Conservation (phyloP, 345 rosid species). For the Microthlaspi erraticum region DNA sequence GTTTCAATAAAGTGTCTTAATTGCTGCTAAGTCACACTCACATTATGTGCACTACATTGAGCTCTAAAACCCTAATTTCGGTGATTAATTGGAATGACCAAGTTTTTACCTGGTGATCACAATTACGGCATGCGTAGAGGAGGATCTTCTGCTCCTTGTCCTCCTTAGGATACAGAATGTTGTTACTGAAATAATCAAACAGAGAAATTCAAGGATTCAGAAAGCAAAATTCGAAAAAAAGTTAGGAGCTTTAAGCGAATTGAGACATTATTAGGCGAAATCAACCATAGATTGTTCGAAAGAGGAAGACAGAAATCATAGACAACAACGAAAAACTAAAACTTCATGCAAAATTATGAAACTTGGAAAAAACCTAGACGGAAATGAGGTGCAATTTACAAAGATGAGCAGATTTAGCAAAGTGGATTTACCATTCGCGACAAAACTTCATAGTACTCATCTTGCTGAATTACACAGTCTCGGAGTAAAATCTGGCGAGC, state of each 20-base stretch:
- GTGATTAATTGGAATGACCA: neutral
- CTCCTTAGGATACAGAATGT: constrained; percentile 77
- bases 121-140: constrained; percentile 82
- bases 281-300: constrained; percentile 1
- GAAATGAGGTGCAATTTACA: neutral
- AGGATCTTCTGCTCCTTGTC: constrained; percentile 64
- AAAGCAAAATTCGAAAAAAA: neutral
- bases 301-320: neutral
- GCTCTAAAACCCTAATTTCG: neutral
- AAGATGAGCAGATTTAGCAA: neutral
- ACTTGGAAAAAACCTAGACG: neutral
- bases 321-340: neutral
- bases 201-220: neutral
- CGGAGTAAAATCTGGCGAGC: no score
- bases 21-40: neutral
- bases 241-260: constrained; percentile 16
- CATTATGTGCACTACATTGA: constrained; percentile 12
- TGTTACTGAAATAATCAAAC: constrained; percentile 53
- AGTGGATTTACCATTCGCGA: constrained; percentile 67
- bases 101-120: constrained; percentile 73
- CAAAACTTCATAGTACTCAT: constrained; percentile 94
- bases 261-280: neutral
- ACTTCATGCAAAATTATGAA: constrained; percentile 1
- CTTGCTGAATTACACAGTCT: constrained; percentile 64
- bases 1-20: neutral